These are phyloP conservation scores for Triticum dicoccoides DNA, from an alignment of 176 grass and related monocot species.

Conservation along the genomic window DNA sequence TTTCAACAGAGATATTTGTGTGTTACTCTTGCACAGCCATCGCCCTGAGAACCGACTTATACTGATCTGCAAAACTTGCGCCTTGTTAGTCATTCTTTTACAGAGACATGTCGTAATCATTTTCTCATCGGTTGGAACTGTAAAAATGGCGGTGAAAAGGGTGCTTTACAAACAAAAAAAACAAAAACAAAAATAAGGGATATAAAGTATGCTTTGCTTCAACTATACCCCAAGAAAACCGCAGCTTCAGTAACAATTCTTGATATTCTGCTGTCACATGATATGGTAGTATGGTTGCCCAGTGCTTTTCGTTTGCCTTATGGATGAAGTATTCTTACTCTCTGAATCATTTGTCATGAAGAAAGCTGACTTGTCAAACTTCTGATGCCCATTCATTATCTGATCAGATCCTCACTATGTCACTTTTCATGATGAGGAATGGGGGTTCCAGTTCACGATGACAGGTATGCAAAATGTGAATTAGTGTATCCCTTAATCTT, in stretches of 20 bases:
- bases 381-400: conserved; percentile 12
- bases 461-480: conserved; percentile 41
- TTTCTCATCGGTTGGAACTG: not conserved
- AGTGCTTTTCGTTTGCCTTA: conserved; percentile 31
- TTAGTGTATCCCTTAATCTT: too few species aligned
- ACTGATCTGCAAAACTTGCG: not conserved
- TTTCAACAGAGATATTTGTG: not conserved
- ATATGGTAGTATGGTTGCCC: conserved; percentile 20
- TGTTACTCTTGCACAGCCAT: too few species aligned
- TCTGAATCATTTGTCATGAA: conserved; percentile 31
- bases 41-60: not conserved
- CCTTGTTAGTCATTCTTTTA: not conserved
- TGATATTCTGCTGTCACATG: conserved; percentile 16
- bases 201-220: conserved; percentile 17
- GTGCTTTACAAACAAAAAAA: not conserved
- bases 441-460: conserved; percentile 85
- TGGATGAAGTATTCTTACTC: conserved; percentile 43
- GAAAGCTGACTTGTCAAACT: conserved; percentile 24
- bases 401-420: conserved; percentile 69
- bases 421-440: conserved; percentile 95
- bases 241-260: conserved; percentile 25
- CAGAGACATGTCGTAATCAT: not conserved
- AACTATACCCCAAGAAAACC: conserved; percentile 17
- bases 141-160: not conserved
- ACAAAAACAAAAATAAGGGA: not conserved